Conservation (phyloP, 2,329 filamentous ascomycete genomes). For the Sporothrix pseudoabietina region DNA sequence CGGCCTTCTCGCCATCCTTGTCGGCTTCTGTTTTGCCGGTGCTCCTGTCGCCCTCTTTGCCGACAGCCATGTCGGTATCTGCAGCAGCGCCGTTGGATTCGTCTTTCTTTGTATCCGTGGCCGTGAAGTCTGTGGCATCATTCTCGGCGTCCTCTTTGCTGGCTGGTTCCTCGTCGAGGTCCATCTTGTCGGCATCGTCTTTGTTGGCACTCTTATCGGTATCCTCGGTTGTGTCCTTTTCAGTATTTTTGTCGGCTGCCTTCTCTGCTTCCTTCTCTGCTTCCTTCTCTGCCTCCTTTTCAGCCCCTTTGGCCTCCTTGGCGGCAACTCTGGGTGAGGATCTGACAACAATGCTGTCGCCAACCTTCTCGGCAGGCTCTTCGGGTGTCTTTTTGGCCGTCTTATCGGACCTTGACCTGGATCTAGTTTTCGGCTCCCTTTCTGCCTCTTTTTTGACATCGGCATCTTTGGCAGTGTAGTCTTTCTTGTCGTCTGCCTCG, state of each 20-base stretch:
- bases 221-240: conserved; percentile 9
- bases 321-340: background rate
- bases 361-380: background rate
- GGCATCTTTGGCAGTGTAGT: background rate
- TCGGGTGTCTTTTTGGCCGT: background rate
- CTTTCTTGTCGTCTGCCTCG: background rate
- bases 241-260: background rate
- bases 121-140: background rate
- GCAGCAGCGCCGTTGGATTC: background rate
- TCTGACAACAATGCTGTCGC: conserved; percentile 18
- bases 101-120: background rate
- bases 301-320: background rate
- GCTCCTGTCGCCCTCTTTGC: conserved; percentile 27
- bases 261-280: background rate
- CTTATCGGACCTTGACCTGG: background rate
- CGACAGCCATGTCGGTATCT: conserved; percentile 33
- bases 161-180: conserved; percentile 6
- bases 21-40: background rate
- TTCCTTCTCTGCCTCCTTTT: background rate
- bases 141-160: background rate
- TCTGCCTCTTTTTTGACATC: background rate
- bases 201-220: conserved; percentile 55
- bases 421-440: background rate
- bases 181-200: conserved; percentile 44
- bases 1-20: background rate